Evolutionary conservation across 768 basidiomycete species (phyloP).

Genomic region (Chiua virens): DNA sequence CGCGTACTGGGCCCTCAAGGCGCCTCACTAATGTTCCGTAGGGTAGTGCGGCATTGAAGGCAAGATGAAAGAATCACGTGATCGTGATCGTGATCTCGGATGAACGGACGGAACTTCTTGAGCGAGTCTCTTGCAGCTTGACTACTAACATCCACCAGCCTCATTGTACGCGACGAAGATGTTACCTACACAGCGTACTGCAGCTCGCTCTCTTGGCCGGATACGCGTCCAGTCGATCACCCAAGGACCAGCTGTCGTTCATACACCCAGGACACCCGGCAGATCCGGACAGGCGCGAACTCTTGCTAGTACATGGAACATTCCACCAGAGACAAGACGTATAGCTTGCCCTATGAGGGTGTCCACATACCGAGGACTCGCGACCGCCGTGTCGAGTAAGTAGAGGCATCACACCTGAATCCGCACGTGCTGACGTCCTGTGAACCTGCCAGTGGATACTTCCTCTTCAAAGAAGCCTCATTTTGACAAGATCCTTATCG

Average conservation of each 20-base stretch:
- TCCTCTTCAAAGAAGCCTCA: slow-evolving; percentile 44
- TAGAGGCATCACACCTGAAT: neutral
- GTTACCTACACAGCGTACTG: no score
- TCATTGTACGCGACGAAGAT: no score
- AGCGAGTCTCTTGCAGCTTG: no score
- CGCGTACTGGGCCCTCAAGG: no score
- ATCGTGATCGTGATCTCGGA: no score
- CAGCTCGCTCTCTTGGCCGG: slow-evolving; percentile 24
- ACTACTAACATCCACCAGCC: no score
- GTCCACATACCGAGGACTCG: slow-evolving; percentile 12
- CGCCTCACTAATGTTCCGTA: no score
- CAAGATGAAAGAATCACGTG: no score
- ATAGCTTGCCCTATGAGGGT: neutral
- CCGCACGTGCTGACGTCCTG: neutral
- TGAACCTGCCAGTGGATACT: neutral
- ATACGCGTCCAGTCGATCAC: slow-evolving; percentile 15
- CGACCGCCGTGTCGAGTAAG: slow-evolving; percentile 20
- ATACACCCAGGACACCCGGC: slow-evolving; percentile 4
- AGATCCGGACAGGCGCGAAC: no score
- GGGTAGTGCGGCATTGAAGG: no score
- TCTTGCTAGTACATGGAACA: slow-evolving; percentile 1
- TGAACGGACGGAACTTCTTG: no score
- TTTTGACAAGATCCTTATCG: slow-evolving; percentile 90
- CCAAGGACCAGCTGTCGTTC: slow-evolving; percentile 5
- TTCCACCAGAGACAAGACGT: neutral